Evolutionary conservation across 371 early-diverging fungal genomes (phyloP), one percentile per base, ranked within the genome.

Genomic region (Chytridium lagenaria): DNA sequence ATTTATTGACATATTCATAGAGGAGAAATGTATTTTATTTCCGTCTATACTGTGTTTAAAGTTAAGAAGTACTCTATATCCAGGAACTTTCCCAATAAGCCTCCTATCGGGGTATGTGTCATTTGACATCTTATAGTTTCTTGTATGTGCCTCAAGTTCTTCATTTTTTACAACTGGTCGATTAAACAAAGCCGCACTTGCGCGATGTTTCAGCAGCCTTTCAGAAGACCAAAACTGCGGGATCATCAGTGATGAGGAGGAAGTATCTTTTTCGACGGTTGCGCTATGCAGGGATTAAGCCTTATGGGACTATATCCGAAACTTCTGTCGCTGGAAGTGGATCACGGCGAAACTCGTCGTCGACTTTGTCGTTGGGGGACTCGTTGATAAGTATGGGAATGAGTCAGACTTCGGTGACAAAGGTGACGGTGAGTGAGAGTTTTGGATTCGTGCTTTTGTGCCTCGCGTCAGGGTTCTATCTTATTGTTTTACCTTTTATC

Each of bases 21-120:
- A 55, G 1, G 85, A 83, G 38, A 77, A 69, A 1, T 76, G 84
- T 59, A 50, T 84, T n/a, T 57, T 85, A 10, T 77, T 84, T 38
- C 73, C 72, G 10, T 59, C 77, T 1, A 84, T 91, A 26, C 70
- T 95, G 28, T 91, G 89, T 70, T 90, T 93, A 0, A 79, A 89
- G 23, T 80, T 94, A 39, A 81, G 93, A 44, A 94, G 93, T 63
- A 84, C 89, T 2, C 78, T 88, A 0, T 92, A 86, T 68, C 92
- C 94, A n/a, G n/a, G n/a, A n/a, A n/a, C n/a, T n/a, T n/a, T n/a
- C n/a, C n/a, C n/a, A n/a, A n/a, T n/a, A n/a, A n/a, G n/a, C n/a
- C n/a, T n/a, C n/a, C n/a, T n/a, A n/a, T n/a, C n/a, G n/a, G n/a
- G n/a, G n/a, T n/a, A n/a, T n/a, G n/a, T n/a, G n/a, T n/a, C n/a